Evolutionary conservation across 2,329 filamentous ascomycete genomes (phyloP), one percentile per base, ranked within the genome.

Genomic region (Curvularia spicifera): DNA sequence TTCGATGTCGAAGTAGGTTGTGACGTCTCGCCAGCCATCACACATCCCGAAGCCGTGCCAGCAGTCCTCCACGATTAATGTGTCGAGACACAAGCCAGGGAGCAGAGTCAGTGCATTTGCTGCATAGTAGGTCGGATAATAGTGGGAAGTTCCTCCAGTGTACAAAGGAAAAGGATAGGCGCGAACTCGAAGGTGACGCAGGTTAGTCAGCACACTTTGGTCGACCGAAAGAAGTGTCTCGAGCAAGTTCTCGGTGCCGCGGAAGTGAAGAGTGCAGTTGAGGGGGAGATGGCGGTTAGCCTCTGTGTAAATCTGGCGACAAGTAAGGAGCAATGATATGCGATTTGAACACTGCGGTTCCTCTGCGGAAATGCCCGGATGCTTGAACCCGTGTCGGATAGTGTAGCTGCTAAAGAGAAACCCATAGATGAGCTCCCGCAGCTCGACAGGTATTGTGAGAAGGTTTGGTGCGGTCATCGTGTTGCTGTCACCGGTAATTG

Each of bases 1-100:
- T 54, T 76, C 73, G 28, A 76, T 70, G 35, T 76, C 73, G 45
- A 72, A 68, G 35, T 76, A 76, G 3, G 73, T 76, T 1, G 69
- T 73, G 7, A 73, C 64, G 54, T 76, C 72, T 51, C 71, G 69
- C 71, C 71, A 76, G 18, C 69, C 68, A 45, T 74, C 72, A 18
- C 69, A 67, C 44, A 73, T 53, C 5, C 72, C 73, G 44, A 71
- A 70, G n/a, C 71, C 73, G 54, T 77, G 74, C 64, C 72, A 76
- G 39, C 68, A 69, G 45, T 77, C 74, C 22, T 76, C 70, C 1
- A 77, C 68, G 20, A 71, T 62, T 8, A 77, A 61, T 7, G 66
- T 64, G 39, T 75, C 67, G 8, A 77, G 63, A 54, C 70, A 67
- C 12, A 77, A 59, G 0, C 74, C 73, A 9, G 73, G 72, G 6